A percentile compares a stretch with the other conserved stretches of the same genome.
These are phyloP conservation scores for Russula lepida DNA, from an alignment of 768 basidiomycete genomes.

Conservation along the genomic window DNA sequence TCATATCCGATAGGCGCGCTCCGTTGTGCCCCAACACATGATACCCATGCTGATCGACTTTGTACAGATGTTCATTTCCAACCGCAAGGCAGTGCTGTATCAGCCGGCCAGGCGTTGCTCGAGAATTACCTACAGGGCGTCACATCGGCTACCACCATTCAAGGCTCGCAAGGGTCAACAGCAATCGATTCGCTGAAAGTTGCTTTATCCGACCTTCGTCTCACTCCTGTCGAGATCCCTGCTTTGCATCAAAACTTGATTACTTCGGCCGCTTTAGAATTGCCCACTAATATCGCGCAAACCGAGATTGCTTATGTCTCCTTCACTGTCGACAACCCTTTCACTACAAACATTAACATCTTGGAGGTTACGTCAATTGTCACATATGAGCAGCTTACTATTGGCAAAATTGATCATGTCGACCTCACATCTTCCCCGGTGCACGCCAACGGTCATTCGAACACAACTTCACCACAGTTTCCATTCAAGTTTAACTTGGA, in stretches of 20 bases:
- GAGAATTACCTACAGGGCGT: conserved; percentile 65
- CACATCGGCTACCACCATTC: conserved; percentile 45
- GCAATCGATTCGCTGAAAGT: conserved; percentile 50
- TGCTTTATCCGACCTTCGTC: conserved; percentile 50
- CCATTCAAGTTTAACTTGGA: conserved; percentile 59
- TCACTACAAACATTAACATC: conserved; percentile 63
- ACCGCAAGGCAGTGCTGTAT: conserved; percentile 44
- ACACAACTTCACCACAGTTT: conserved; percentile 46
- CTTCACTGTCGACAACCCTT: conserved; percentile 57
- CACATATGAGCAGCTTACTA: conserved; percentile 43
- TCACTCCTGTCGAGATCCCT: conserved; percentile 57
- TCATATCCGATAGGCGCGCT: conserved; percentile 46
- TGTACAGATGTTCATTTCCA: conserved; percentile 51
- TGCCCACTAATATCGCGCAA: conserved; percentile 53
- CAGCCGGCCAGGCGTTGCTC: conserved; percentile 47
- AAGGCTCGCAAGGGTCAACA: conserved; percentile 48
- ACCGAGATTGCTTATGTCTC: conserved; percentile 52
- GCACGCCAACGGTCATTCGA: conserved; percentile 48
- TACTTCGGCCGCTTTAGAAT: conserved; percentile 43
- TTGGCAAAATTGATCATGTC: conserved; percentile 51
- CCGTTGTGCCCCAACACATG: neutral
- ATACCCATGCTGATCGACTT: neutral
- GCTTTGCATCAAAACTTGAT: conserved; percentile 57
- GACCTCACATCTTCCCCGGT: conserved; percentile 51
- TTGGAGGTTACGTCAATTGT: conserved; percentile 46